Evolutionary conservation across 768 basidiomycete genomes (phyloP).

Genomic region (Boletellus ananiceps): DNA sequence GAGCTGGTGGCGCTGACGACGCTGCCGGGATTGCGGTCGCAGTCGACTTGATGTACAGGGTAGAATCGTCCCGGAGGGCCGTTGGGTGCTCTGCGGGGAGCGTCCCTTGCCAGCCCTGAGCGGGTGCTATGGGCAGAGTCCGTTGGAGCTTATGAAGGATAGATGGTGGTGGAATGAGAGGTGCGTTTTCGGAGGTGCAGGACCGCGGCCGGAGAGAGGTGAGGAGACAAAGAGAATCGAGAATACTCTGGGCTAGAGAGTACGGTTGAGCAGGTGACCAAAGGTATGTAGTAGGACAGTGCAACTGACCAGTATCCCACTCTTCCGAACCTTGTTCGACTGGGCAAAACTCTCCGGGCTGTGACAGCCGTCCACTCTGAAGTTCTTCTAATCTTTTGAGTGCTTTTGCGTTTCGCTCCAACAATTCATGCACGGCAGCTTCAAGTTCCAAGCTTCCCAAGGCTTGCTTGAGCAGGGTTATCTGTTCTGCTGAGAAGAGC

Average conservation of each 20-base stretch:
- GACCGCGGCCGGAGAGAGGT: conserved; percentile 67
- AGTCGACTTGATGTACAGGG: conserved; percentile 57
- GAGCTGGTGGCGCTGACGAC: conserved; percentile 31
- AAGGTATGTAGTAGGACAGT: conserved; percentile 1
- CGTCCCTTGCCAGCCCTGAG: conserved; percentile 71
- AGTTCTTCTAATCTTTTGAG: conserved; percentile 61
- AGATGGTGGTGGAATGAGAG: conserved; percentile 59
- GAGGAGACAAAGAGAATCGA: conserved; percentile 64
- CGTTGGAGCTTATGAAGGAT: conserved; percentile 68
- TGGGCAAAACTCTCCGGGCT: conserved; percentile 40
- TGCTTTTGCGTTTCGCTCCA: conserved; percentile 62
- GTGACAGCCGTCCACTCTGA: conserved; percentile 52
- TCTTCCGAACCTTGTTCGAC: conserved; percentile 73
- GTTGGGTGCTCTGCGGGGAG: conserved; percentile 51
- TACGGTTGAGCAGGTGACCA: conserved; percentile 10
- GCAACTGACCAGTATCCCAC: conserved; percentile 69
- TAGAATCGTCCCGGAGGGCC: conserved; percentile 72
- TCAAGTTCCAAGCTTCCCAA: conserved; percentile 63
- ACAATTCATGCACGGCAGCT: conserved; percentile 60
- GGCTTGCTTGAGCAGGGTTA: conserved; percentile 53
- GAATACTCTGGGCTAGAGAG: conserved; percentile 63
- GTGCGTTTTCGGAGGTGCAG: conserved; percentile 36
- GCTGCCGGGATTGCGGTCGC: conserved; percentile 32
- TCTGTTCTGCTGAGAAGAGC: conserved; percentile 53
- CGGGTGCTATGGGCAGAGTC: conserved; percentile 56